These are phyloP conservation scores for Sphagnum contortum DNA, from an alignment of 225 moss, liverwort and hornwort species.

Conservation along the genomic window DNA sequence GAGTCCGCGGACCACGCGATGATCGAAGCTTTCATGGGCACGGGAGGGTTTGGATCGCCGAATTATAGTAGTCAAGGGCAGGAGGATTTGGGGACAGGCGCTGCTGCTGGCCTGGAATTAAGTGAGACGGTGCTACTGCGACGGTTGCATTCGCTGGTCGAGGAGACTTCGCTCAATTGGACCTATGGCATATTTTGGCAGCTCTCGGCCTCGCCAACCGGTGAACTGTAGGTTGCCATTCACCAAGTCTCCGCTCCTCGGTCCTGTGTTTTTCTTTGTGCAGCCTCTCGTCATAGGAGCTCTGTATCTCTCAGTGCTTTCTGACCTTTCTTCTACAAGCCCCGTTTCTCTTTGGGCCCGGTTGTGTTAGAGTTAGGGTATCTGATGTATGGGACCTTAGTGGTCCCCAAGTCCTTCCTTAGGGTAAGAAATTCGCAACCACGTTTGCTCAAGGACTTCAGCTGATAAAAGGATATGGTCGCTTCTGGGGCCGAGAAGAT, in stretches of 20 bases:
- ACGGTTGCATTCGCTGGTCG: conserved; percentile 37
- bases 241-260: background rate
- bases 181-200: conserved; percentile 70
- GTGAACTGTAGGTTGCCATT: conserved; percentile 33
- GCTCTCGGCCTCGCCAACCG: conserved; percentile 23
- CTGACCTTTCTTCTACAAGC: too few species aligned
- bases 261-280: background rate
- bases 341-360: too few species aligned
- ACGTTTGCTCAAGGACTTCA: too few species aligned
- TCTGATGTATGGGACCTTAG: too few species aligned
- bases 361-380: too few species aligned
- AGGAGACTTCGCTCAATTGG: conserved; percentile 43
- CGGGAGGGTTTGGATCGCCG: conserved; percentile 20
- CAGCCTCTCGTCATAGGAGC: background rate
- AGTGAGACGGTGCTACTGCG: conserved; percentile 39
- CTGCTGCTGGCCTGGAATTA: conserved; percentile 18
- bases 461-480: too few species aligned
- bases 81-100: conserved; percentile 22
- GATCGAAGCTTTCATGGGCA: conserved; percentile 70
- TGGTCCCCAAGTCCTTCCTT: too few species aligned
- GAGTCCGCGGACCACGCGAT: conserved; percentile 27
- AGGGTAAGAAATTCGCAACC: too few species aligned
- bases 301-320: too few species aligned
- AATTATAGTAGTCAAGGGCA: conserved; percentile 16
- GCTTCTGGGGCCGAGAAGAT: too few species aligned